phyloP scores from a whole-genome alignment of 768 basidiomycete genomes.

The Termitomyces sp. region DNA sequence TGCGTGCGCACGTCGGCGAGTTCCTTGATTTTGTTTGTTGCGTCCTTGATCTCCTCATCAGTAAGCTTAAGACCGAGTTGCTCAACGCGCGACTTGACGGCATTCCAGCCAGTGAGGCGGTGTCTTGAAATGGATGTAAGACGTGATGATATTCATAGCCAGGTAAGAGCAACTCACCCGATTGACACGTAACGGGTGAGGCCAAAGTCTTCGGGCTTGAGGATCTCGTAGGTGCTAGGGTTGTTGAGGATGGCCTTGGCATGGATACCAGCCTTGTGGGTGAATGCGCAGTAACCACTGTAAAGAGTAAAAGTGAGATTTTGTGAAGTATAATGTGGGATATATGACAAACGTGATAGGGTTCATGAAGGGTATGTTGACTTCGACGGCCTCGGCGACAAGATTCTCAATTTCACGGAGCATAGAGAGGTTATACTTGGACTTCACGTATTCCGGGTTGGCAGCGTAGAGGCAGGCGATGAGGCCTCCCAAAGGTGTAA shows the following conservation, averaged over 20 bases:
- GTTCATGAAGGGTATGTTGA: constrained; percentile 96
- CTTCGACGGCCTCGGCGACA: constrained; percentile 97
- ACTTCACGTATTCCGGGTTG: constrained; percentile 98
- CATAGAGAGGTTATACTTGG: constrained; percentile 97
- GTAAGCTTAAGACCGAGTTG: constrained; percentile 87
- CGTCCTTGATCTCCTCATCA: constrained; percentile 97
- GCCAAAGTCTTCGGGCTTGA: constrained; percentile 99
- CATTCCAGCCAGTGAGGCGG: constrained; percentile 98
- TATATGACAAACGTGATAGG: constrained; percentile 66
- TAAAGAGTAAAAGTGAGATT: constrained; percentile 5
- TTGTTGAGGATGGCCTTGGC: constrained; percentile 99
- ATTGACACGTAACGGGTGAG: constrained; percentile 97
- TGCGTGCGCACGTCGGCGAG: constrained; percentile 97
- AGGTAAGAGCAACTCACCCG: constrained; percentile 44
- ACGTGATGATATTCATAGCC: background rate
- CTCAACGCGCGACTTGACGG: constrained; percentile 98
- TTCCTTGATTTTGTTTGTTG: constrained; percentile 98
- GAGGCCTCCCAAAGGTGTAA: constrained; percentile 95
- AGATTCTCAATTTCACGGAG: constrained; percentile 98
- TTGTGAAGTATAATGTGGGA: background rate
- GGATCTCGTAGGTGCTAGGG: constrained; percentile 97
- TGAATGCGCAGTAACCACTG: constrained; percentile 99
- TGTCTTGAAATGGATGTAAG: constrained; percentile 43
- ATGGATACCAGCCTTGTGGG: constrained; percentile 99
- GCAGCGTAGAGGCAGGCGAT: constrained; percentile 96